Evolutionary conservation across 345 rosid genomes (phyloP).

Genomic region (Aquilaria malaccensis): DNA sequence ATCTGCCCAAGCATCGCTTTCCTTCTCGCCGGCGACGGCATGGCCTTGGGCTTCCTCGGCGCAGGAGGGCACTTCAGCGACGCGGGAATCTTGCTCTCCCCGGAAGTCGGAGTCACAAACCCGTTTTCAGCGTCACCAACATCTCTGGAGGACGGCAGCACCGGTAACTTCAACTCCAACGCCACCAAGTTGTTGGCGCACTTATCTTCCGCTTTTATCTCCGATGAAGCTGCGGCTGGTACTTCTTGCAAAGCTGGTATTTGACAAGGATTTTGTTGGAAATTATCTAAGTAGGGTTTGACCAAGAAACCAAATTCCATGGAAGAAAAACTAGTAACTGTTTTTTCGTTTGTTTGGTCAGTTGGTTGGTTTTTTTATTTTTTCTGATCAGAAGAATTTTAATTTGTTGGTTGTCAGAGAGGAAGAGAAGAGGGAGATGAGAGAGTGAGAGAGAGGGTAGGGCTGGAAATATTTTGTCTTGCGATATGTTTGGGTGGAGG

Average conservation of each 20-base stretch:
- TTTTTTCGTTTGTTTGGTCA: conserved; percentile 11
- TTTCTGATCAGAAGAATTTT: conserved; percentile 20
- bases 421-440: conserved; percentile 12
- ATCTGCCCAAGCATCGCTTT: conserved; percentile 21
- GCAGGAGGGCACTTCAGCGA: conserved; percentile 48
- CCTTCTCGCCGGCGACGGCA: conserved; percentile 26
- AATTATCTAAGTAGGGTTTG: conserved; percentile 20
- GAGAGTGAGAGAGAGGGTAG: conserved; percentile 10
- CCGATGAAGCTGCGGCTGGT: background rate
- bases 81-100: conserved; percentile 31
- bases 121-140: conserved; percentile 22
- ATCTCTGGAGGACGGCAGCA: conserved; percentile 22
- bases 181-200: conserved; percentile 16
- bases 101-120: conserved; percentile 58
- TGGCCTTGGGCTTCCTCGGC: conserved; percentile 60
- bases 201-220: conserved; percentile 19
- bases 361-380: conserved; percentile 10
- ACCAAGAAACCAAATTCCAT: conserved; percentile 36
- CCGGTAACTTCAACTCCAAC: conserved; percentile 31
- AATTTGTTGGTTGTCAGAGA: conserved; percentile 15
- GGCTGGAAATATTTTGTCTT: conserved; percentile 14
- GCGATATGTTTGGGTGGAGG: conserved; percentile 46
- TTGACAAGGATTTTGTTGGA: conserved; percentile 22
- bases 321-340: conserved; percentile 26
- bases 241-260: conserved; percentile 18